Evolutionary conservation across 2,329 filamentous ascomycete genomes (phyloP).

Genomic region (Lasiodiplodia theobromae): DNA sequence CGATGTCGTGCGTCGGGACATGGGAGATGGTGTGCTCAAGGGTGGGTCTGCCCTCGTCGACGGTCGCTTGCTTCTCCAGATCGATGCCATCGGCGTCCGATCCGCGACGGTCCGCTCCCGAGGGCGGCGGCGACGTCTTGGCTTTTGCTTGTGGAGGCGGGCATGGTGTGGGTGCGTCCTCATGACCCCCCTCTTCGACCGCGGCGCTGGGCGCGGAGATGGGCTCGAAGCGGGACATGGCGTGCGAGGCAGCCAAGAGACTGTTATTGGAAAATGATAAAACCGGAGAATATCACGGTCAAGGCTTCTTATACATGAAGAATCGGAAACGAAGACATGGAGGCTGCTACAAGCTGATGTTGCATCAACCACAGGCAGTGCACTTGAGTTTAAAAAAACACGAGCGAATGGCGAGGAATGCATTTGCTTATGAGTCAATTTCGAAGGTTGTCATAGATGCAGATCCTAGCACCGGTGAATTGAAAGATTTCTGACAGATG

Average conservation of each 20-base stretch:
- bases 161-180: not conserved
- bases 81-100: not conserved
- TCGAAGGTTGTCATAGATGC: not conserved
- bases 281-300: not conserved
- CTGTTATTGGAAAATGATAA: not conserved
- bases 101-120: not conserved
- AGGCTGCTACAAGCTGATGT: not conserved
- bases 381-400: not conserved
- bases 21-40: slow-evolving; percentile 43
- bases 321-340: not conserved
- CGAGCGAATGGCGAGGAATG: slow-evolving; percentile 21
- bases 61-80: slow-evolving; percentile 25
- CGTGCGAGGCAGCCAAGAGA: slow-evolving; percentile 1
- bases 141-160: not conserved
- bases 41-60: slow-evolving; percentile 32
- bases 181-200: slow-evolving; percentile 3
- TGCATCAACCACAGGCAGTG: not conserved
- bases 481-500: slow-evolving; percentile 3
- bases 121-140: not conserved
- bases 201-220: slow-evolving; percentile 23
- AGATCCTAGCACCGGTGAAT: slow-evolving; percentile 8
- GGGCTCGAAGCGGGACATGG: slow-evolving; percentile 26
- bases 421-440: slow-evolving; percentile 26
- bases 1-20: slow-evolving; percentile 34
- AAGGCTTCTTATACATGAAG: not conserved